Percentiles rank a stretch among this genome's conserved stretches.
Conservation (phyloP, 2,329 filamentous ascomycete genomes). For the Orbilia oligospora region DNA sequence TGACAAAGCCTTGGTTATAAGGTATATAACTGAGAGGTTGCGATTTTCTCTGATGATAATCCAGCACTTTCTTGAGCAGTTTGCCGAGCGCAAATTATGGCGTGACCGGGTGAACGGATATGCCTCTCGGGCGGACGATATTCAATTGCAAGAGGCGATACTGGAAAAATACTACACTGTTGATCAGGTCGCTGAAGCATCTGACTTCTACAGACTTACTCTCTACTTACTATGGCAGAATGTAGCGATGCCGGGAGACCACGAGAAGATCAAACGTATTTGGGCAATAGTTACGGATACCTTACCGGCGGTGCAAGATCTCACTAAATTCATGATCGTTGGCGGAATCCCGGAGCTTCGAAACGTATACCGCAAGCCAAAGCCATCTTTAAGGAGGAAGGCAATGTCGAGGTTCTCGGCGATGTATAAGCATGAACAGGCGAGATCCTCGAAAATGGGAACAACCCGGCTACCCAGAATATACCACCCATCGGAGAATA, state of each 20-base stretch:
- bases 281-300: conserved; percentile 58
- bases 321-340: conserved; percentile 57
- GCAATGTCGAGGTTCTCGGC: conserved; percentile 45
- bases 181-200: conserved; percentile 56
- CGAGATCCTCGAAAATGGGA: conserved; percentile 39
- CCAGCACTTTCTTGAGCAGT: conserved; percentile 57
- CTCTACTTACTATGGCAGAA: conserved; percentile 58
- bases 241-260: conserved; percentile 38
- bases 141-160: conserved; percentile 54
- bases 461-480: conserved; percentile 41
- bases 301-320: conserved; percentile 49
- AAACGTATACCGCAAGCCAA: conserved; percentile 54
- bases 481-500: conserved; percentile 36
- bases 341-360: conserved; percentile 50
- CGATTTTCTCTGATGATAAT: conserved; percentile 58
- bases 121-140: conserved; percentile 47
- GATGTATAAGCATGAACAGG: conserved; percentile 48
- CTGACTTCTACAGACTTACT: conserved; percentile 56
- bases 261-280: conserved; percentile 44
- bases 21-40: conserved; percentile 56
- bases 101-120: conserved; percentile 47
- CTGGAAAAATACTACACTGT: conserved; percentile 59
- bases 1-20: conserved; percentile 41
- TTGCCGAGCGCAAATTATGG: conserved; percentile 53
- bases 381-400: conserved; percentile 35